Percentiles rank a stretch among this genome's conserved stretches.
phyloP scores from a whole-genome alignment of 495 filamentous ascomycete species.

The Penicillium nucicola region DNA sequence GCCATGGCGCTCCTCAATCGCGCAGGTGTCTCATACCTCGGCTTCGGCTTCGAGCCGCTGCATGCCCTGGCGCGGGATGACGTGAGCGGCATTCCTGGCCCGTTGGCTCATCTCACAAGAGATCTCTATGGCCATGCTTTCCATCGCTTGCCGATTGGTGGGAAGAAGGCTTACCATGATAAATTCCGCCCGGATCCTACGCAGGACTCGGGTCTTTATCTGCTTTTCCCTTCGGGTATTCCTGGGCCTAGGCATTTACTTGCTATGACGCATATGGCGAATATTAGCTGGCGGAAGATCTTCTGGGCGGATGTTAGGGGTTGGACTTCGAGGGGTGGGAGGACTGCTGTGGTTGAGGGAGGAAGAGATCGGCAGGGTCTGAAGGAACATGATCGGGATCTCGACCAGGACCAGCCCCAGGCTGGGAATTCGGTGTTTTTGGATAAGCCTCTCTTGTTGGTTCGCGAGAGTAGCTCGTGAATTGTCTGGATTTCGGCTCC shows the following conservation, averaged over 20 bases:
- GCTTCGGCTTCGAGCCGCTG: constrained; percentile 40
- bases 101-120: constrained; percentile 24
- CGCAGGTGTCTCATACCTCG: constrained; percentile 31
- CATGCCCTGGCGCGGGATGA: constrained; percentile 19
- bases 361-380: not conserved
- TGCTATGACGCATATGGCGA: constrained; percentile 39
- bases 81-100: constrained; percentile 26
- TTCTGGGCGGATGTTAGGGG: constrained; percentile 18
- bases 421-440: too few species aligned
- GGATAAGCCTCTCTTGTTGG: too few species aligned
- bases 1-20: constrained; percentile 36
- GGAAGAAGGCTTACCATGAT: constrained; percentile 44
- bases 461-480: too few species aligned
- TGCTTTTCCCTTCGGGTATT: constrained; percentile 34
- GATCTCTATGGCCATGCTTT: constrained; percentile 29
- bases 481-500: too few species aligned
- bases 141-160: constrained; percentile 29
- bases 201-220: constrained; percentile 30
- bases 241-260: constrained; percentile 29
- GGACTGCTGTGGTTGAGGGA: not conserved
- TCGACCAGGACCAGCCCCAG: too few species aligned
- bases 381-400: too few species aligned
- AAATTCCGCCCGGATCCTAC: constrained; percentile 36
- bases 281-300: constrained; percentile 32
- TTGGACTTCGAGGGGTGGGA: constrained; percentile 1